phyloP scores from a whole-genome alignment of 257 asterid species.

The Coffea canephora region DNA sequence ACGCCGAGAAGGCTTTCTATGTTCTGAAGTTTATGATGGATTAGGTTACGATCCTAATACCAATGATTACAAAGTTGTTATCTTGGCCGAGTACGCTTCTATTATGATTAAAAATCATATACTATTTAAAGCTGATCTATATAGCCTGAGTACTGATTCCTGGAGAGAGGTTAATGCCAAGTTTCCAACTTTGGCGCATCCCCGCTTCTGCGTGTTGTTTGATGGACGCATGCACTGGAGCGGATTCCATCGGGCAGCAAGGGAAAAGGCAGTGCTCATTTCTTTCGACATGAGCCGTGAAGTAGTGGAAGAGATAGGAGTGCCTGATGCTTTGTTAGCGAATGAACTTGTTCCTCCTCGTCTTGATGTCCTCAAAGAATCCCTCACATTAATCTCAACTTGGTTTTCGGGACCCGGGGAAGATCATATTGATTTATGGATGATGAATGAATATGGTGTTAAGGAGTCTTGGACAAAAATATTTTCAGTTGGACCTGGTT shows the following conservation, averaged over 20 bases:
- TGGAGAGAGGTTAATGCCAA: background rate
- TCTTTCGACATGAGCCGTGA: background rate
- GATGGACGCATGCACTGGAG: background rate
- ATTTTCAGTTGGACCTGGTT: background rate
- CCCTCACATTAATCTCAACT: background rate
- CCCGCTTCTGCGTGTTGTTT: too few species aligned
- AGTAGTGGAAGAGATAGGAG: background rate
- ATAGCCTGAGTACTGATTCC: background rate
- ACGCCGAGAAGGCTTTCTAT: background rate
- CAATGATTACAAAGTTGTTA: constrained; percentile 2
- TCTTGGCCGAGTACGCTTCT: too few species aligned
- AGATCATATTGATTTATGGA: background rate
- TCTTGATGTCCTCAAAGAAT: background rate
- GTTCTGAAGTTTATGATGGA: background rate
- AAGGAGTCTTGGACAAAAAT: constrained; percentile 7
- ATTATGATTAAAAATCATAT: background rate
- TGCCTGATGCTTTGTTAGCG: too few species aligned
- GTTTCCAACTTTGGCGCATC: background rate
- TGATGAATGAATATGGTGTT: constrained; percentile 8
- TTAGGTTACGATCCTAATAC: background rate
- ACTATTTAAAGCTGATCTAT: background rate
- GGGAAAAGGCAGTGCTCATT: background rate
- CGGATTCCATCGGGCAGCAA: background rate
- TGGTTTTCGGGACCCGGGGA: too few species aligned
- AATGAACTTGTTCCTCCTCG: background rate